Percentiles rank a stretch among this genome's conserved stretches.
Conservation (phyloP, 768 basidiomycete species). For the Kwoniella dendrophila region DNA sequence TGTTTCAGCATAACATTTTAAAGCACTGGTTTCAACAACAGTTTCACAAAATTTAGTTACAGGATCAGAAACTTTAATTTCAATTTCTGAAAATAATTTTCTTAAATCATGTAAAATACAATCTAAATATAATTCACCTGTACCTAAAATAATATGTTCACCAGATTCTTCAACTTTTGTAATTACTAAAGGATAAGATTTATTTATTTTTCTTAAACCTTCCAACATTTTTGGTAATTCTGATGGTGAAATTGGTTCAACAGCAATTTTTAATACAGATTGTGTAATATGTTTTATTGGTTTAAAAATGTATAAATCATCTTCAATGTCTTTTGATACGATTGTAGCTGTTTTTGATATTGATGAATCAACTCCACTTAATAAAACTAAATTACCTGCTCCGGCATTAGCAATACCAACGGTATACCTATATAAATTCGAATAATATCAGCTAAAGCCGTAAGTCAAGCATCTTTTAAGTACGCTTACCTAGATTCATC, state of each 20-base stretch:
- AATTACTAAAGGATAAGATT: conserved; percentile 88
- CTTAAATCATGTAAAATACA: conserved; percentile 95
- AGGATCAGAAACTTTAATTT: conserved; percentile 99
- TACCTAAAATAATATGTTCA: conserved; percentile 94
- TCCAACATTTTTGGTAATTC: conserved; percentile 99
- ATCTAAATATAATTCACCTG: conserved; percentile 95
- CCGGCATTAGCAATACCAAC: conserved; percentile 84
- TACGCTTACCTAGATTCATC: conserved; percentile 76
- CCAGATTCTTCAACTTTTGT: conserved; percentile 99
- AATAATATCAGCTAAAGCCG: conserved; percentile 17
- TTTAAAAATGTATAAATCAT: conserved; percentile 91
- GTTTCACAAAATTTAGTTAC: conserved; percentile 98
- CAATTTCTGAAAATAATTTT: conserved; percentile 90
- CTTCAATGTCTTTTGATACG: conserved; percentile 67
- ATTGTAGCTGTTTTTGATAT: conserved; percentile 92
- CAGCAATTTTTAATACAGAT: conserved; percentile 95
- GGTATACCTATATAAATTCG: conserved; percentile 76
- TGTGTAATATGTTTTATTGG: conserved; percentile 97
- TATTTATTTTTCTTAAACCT: conserved; percentile 94
- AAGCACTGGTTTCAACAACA: conserved; percentile 91
- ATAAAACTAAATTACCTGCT: conserved; percentile 88
- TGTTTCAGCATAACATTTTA: conserved; percentile 99
- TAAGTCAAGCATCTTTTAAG: not conserved
- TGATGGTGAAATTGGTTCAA: conserved; percentile 95
- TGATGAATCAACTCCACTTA: conserved; percentile 89